phyloP scores from a whole-genome alignment of 2,329 filamentous ascomycete species.

The Botrytis paeoniae region DNA sequence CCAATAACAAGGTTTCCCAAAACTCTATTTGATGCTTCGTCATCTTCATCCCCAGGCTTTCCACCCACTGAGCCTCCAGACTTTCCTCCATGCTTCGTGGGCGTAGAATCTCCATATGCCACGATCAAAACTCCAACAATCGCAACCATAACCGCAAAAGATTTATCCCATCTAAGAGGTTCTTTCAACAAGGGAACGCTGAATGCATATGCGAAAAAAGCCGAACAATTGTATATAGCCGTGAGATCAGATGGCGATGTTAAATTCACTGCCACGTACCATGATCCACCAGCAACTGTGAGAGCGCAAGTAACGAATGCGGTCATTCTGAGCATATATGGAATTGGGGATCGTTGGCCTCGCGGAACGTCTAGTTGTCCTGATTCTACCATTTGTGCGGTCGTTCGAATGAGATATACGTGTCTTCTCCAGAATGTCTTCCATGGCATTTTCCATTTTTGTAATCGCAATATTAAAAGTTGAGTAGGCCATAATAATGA shows the following conservation, averaged over 20 bases:
- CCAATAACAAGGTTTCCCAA: constrained; percentile 92
- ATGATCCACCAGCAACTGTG: constrained; percentile 86
- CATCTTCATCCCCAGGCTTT: constrained; percentile 37
- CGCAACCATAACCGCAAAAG: constrained; percentile 79
- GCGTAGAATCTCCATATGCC: constrained; percentile 76
- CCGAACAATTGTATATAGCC: constrained; percentile 98
- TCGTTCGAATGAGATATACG: constrained; percentile 59
- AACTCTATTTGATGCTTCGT: constrained; percentile 64
- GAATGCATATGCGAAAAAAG: constrained; percentile 98
- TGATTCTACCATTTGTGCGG: constrained; percentile 81
- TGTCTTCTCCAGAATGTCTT: constrained; percentile 79
- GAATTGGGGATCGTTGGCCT: constrained; percentile 52
- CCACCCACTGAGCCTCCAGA: constrained; percentile 53
- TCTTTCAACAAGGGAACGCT: constrained; percentile 87
- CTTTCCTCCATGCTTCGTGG: constrained; percentile 51
- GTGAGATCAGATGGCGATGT: constrained; percentile 93
- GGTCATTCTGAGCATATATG: constrained; percentile 77
- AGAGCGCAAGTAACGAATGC: constrained; percentile 79
- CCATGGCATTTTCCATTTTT: constrained; percentile 78
- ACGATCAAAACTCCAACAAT: constrained; percentile 91
- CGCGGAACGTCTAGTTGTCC: constrained; percentile 66
- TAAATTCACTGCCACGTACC: constrained; percentile 93
- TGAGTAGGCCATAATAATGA: constrained; percentile 82
- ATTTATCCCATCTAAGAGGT: constrained; percentile 78
- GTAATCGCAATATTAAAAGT: constrained; percentile 73